Base-by-base conservation (phyloP, 768 basidiomycete species). In the Lactarius hengduanensis region DNA sequence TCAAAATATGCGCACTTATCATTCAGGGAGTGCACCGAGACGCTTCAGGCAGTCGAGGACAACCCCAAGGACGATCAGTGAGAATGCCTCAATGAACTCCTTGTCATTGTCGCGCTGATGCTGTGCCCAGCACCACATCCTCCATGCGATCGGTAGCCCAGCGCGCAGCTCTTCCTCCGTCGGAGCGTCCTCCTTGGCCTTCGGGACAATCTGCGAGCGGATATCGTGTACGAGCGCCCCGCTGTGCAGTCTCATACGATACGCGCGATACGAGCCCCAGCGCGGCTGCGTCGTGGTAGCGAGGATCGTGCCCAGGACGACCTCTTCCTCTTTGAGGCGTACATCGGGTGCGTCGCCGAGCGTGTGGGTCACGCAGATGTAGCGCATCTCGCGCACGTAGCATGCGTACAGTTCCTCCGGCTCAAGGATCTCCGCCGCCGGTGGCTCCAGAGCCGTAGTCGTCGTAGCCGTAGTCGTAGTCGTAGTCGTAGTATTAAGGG, bases 301-400 rank as follows among this genome's bases (percentile, higher is more conserved):
- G 53, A 91, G 76, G 63, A 94, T 94, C 0, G 87, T 86, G n/a
- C 90, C 91, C 36, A 86, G 76, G 1, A 91, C 87, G 28, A 92
- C 80, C 71, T 94, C 92, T 59, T 88, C 87, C 72, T 94, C 92
- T 8, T 80, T 74, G 40, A 94, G 79, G 34, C 81, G 81, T 9
- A 79, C 79, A 10, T 82, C 85, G 1, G 86, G 80, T 10, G 79
- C 76, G 61, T 83, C 81, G 9, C 88, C 84, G 11, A 92, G 75
- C 1, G 86, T 84, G 72, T 91, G 90, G 0, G 87, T 88, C 20
- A 80, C 76, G 66, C 86, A 84, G 60, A 91, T 88, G 73, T 91
- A 93, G n/a, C 80, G 76, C 66, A 94, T 78, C 74, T 94, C 89
- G 65, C 86, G 82, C 13, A 76, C 74, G 73, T 91, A 93, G 69